Evolutionary conservation across 768 basidiomycete species (phyloP).

Genomic region (Lenzites betulinus): DNA sequence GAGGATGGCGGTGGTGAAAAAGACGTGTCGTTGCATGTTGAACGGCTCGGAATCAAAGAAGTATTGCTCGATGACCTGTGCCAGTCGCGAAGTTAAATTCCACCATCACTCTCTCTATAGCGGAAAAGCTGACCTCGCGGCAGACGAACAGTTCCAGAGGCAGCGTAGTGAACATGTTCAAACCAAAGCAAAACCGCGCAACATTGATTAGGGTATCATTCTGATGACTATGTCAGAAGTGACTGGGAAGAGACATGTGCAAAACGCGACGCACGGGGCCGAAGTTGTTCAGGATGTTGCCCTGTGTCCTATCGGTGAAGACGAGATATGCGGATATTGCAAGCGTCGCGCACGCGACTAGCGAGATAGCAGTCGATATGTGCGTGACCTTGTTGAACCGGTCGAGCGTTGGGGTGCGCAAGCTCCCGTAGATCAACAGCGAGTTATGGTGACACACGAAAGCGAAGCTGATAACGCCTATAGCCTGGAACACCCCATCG

Average conservation of each 20-base stretch:
- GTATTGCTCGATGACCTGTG: conserved; percentile 89
- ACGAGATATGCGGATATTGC: conserved; percentile 85
- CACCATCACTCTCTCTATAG: background rate
- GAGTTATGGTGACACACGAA: conserved; percentile 99
- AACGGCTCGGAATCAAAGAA: conserved; percentile 91
- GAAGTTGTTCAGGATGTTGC: conserved; percentile 98
- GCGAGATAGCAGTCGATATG: conserved; percentile 81
- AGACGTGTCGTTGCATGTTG: conserved; percentile 79
- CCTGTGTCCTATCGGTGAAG: conserved; percentile 89
- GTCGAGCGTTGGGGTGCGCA: conserved; percentile 92
- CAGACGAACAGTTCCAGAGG: conserved; percentile 97
- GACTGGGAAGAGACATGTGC: background rate
- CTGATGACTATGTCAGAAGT: conserved; percentile 36
- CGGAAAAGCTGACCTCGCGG: conserved; percentile 78
- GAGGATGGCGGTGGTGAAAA: conserved; percentile 87
- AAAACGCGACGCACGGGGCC: conserved; percentile 53
- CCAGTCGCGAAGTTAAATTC: background rate
- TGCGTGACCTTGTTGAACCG: conserved; percentile 93
- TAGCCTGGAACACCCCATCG: conserved; percentile 88
- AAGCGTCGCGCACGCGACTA: conserved; percentile 82
- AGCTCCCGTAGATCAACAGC: conserved; percentile 90
- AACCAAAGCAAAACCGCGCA: conserved; percentile 89
- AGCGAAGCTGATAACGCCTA: conserved; percentile 96
- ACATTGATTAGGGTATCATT: conserved; percentile 91
- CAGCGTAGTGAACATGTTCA: conserved; percentile 98